Base-by-base conservation (phyloP, 371 early-diverging fungal genomes). In the Neoconidiobolus thromboides region DNA sequence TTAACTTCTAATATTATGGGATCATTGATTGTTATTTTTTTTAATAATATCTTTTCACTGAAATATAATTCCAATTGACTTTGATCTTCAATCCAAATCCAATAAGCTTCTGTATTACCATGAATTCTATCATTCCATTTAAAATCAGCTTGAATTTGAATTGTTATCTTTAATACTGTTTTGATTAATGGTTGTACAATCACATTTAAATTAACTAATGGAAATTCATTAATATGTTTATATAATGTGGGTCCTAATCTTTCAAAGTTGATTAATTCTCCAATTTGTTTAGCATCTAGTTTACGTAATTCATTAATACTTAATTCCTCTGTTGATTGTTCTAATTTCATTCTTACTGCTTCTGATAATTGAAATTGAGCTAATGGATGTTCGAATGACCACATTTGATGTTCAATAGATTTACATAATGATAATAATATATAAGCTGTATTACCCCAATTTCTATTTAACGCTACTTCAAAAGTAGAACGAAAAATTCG, bases 401-500 rank as follows among this genome's bases (percentile, higher is more conserved):
- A 97, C 86, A 93, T 85, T 36, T 82, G 79, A 60, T 80, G 79
- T 59, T 96, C 95, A 12, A 96, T 80, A 1, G 89, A 81, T 66
- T 91, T 89, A 67, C 89, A 88, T 58, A 97, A 71, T 2, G 83
- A 79, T 14, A 93, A 76, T 41, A 93, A 74, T 2, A 83, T 83
- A 41, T 80, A 67, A 0, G 93, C 83, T 0, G 84, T 82, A 1
- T 89, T 87, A 0, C 91, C 88, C 93, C 93, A 95, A 66, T 82
- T 82, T 37, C 94, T 75, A 61, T 87, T 85, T 12, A 94, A 62
- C 0, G 91, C 88, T 61, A 96, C 89, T 63, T 98, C 95, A 70
- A 96, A 96, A 53, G 96, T 63, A 1, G 96, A 95, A 14, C 96
- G 82, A n/a, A 93, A 75, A 58, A 98, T 86, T 62, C 98, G 86